Evolutionary conservation across 257 asterid genomes (phyloP).

Genomic region (Forsythia viridissima): DNA sequence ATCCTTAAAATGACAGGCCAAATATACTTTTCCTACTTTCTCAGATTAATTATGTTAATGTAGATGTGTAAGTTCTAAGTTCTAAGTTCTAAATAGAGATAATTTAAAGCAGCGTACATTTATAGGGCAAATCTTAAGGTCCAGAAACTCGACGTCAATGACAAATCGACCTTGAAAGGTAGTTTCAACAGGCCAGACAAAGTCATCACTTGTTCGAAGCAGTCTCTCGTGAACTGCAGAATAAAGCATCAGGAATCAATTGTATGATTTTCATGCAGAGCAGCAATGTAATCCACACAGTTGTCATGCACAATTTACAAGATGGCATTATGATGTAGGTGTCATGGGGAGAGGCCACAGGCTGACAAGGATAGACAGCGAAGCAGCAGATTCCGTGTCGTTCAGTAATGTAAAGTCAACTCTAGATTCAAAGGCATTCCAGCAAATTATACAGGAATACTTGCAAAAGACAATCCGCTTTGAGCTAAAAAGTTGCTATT

Average conservation of each 20-base stretch:
- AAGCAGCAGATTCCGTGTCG: not conserved
- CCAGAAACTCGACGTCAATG: conserved; percentile 88
- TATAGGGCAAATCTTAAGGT: conserved; percentile 63
- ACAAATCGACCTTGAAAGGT: conserved; percentile 60
- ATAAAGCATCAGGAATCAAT: conserved; percentile 25
- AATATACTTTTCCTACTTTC: not conserved
- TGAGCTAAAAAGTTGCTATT: not conserved
- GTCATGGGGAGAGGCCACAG: not conserved
- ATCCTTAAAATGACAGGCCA: not conserved
- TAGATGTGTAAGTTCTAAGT: not conserved
- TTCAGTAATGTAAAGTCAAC: too few species aligned
- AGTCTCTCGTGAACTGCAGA: conserved; percentile 76
- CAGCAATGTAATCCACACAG: not conserved
- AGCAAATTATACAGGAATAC: not conserved
- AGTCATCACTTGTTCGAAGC: conserved; percentile 82
- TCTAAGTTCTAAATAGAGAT: not conserved
- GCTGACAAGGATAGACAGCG: not conserved
- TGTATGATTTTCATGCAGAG: not conserved
- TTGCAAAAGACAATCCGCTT: not conserved
- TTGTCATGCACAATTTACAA: not conserved
- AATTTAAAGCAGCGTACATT: conserved; percentile 46
- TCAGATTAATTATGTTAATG: not conserved
- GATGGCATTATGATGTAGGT: not conserved
- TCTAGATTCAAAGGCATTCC: too few species aligned
- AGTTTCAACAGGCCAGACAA: conserved; percentile 76